phyloP scores from a whole-genome alignment of 164 flowering plant genomes.

The Liquidambar formosana region DNA sequence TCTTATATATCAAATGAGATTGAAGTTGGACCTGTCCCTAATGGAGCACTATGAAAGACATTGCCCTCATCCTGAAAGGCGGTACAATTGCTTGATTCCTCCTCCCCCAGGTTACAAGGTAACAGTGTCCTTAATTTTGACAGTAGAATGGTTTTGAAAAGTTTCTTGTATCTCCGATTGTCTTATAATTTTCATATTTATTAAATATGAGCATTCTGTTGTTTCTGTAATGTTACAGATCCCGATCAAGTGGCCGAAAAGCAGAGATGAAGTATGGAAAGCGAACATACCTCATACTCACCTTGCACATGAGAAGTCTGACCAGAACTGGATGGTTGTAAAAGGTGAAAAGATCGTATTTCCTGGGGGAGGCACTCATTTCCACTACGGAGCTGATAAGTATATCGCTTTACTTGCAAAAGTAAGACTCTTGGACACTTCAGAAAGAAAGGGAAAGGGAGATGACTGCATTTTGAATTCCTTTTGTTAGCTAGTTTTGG shows the following conservation, averaged over 20 bases:
- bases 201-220: neutral
- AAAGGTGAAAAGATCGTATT: conserved; percentile 47
- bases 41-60: conserved; percentile 61
- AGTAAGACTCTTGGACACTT: conserved; percentile 22
- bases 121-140: neutral
- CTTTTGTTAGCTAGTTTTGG: neutral
- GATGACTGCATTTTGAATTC: neutral
- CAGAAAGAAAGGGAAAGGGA: neutral
- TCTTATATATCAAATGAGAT: conserved; percentile 41
- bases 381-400: conserved; percentile 53
- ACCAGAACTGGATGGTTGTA: conserved; percentile 58
- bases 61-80: conserved; percentile 45
- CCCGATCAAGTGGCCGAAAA: conserved; percentile 53
- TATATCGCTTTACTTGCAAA: conserved; percentile 50
- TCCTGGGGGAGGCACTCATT: conserved; percentile 61
- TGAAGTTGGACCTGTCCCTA: conserved; percentile 44
- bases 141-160: neutral
- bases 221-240: conserved; percentile 19
- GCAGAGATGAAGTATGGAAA: conserved; percentile 55
- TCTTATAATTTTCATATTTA: neutral
- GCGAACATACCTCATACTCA: conserved; percentile 54
- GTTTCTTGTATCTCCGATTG: neutral
- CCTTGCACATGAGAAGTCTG: conserved; percentile 52
- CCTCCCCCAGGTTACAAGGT: conserved; percentile 55
- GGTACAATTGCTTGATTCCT: conserved; percentile 52